Evolutionary conservation across 306 rosid genomes (phyloP).

Genomic region (Cicer cuneatum): DNA sequence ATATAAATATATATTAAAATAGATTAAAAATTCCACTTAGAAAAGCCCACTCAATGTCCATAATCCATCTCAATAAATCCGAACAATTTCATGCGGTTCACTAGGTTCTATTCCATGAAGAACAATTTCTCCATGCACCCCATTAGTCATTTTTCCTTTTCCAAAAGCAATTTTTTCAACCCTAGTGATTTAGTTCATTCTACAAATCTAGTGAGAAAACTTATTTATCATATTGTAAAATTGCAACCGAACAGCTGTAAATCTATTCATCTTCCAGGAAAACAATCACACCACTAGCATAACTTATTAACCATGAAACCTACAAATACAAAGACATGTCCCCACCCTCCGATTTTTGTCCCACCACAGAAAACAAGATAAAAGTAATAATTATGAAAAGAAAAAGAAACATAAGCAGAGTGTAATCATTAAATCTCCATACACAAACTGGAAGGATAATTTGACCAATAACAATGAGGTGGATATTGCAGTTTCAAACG

Average conservation of each 20-base stretch:
- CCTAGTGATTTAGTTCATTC: slow-evolving; percentile 18
- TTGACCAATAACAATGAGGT: slow-evolving; percentile 19
- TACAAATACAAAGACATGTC: slow-evolving; percentile 3
- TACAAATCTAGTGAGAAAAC: slow-evolving; percentile 17
- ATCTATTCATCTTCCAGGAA: not conserved
- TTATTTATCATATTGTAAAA: not conserved
- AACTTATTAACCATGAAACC: slow-evolving; percentile 27
- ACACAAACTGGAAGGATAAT: slow-evolving; percentile 13
- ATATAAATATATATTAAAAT: slow-evolving; percentile 5
- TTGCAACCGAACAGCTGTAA: slow-evolving; percentile 17
- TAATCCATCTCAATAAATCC: slow-evolving; percentile 18
- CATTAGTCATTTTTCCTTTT: slow-evolving; percentile 29
- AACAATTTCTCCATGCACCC: slow-evolving; percentile 30
- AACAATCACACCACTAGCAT: slow-evolving; percentile 9
- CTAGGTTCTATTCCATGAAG: not conserved
- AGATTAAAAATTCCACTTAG: slow-evolving; percentile 4
- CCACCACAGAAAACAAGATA: slow-evolving; percentile 33
- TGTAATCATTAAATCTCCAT: slow-evolving; percentile 24
- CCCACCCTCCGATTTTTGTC: not conserved
- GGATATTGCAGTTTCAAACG: slow-evolving; percentile 15
- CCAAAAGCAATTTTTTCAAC: slow-evolving; percentile 26
- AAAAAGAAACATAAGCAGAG: not conserved
- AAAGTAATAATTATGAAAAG: slow-evolving; percentile 3
- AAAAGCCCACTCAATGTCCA: slow-evolving; percentile 27
- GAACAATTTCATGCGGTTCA: not conserved